These are phyloP conservation scores for Powellomyces hirtus DNA, from an alignment of 192 early-diverging fungal genomes.

Conservation along the genomic window DNA sequence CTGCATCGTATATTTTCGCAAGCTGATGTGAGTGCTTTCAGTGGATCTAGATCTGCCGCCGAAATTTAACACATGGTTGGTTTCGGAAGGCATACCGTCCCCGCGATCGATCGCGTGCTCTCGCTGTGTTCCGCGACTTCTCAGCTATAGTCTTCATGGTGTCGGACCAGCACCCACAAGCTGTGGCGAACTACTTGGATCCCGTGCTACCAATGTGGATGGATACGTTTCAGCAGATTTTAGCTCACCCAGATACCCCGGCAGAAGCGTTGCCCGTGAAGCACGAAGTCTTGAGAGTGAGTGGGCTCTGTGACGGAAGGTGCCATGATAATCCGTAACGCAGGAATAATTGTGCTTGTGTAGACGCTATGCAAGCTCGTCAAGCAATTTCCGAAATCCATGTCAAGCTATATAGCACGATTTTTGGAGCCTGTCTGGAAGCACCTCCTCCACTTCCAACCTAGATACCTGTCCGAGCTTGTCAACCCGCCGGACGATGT, in stretches of 20 bases:
- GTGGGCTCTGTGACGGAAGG: not conserved
- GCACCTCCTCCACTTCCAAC: conserved; percentile 58
- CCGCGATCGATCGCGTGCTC: conserved; percentile 62
- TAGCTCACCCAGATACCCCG: conserved; percentile 55
- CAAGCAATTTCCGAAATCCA: conserved; percentile 63
- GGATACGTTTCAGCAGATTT: conserved; percentile 58
- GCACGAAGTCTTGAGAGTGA: conserved; percentile 70
- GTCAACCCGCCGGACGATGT: conserved; percentile 34
- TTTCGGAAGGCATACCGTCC: conserved; percentile 22
- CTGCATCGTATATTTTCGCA: conserved; percentile 70
- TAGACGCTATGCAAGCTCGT: conserved; percentile 63
- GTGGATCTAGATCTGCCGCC: no score
- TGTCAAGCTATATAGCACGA: conserved; percentile 44
- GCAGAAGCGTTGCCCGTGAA: conserved; percentile 63
- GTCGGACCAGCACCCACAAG: conserved; percentile 70
- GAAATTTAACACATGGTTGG: no score
- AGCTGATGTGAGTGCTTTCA: conserved; percentile 5
- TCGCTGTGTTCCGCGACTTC: conserved; percentile 80
- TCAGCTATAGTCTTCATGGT: conserved; percentile 81
- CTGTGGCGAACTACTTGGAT: conserved; percentile 65
- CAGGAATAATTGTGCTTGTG: not conserved
- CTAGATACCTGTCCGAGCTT: conserved; percentile 50
- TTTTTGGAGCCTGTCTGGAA: conserved; percentile 70
- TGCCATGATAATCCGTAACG: no score
- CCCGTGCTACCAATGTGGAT: conserved; percentile 82